These are phyloP conservation scores for Linum tenue DNA, from an alignment of 345 rosid genomes.

Conservation along the genomic window DNA sequence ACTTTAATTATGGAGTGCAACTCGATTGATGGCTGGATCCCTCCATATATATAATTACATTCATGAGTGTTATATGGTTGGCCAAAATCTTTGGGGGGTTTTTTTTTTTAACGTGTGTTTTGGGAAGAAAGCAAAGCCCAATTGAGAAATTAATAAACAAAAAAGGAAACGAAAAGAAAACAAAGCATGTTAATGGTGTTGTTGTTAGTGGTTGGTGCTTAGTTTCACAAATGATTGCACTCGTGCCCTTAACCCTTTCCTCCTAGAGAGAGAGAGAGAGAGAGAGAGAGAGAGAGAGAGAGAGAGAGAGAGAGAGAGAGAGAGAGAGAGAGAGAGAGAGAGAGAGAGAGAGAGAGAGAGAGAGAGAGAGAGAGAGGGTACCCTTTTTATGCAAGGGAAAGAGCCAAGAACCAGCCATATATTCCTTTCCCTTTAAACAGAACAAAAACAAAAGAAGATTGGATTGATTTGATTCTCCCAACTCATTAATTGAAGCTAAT, in stretches of 20 bases:
- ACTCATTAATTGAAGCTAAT: not conserved
- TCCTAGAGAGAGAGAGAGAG: not conserved
- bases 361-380: constrained; percentile 1
- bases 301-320: not conserved
- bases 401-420: not conserved
- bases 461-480: constrained; percentile 10
- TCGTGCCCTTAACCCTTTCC: constrained; percentile 37
- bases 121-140: constrained; percentile 1
- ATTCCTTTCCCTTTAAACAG: too few relatives aligned
- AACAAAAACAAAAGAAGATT: constrained; percentile 3
- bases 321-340: not conserved
- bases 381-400: constrained; percentile 13
- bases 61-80: constrained; percentile 8
- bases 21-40: not conserved
- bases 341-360: not conserved
- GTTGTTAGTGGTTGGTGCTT: constrained; percentile 34
- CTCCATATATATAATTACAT: not conserved
- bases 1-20: not conserved
- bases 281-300: not conserved
- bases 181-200: constrained; percentile 2
- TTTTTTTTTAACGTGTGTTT: constrained; percentile 1
- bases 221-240: constrained; percentile 41
- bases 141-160: not conserved
- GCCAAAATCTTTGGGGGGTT: constrained; percentile 6
- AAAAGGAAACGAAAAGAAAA: not conserved